phyloP scores from a whole-genome alignment of 2,329 filamentous ascomycete species.

The Lasiodiplodia citricola region DNA sequence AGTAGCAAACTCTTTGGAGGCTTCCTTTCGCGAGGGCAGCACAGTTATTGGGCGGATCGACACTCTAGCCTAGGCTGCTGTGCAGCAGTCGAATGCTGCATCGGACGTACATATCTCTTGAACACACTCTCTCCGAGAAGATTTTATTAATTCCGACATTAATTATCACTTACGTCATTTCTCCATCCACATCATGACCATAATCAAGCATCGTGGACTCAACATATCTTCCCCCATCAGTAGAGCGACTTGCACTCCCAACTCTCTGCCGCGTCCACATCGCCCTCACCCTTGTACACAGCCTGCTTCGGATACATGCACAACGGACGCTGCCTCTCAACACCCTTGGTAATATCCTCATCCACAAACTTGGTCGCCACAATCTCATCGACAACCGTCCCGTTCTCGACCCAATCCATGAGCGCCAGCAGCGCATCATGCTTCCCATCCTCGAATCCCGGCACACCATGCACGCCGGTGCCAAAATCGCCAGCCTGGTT shows the following conservation, averaged over 20 bases:
- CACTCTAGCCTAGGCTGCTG: too few relatives aligned
- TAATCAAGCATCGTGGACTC: not conserved
- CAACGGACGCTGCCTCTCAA: constrained; percentile 43
- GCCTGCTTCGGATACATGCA: constrained; percentile 42
- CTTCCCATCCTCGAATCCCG: constrained; percentile 38
- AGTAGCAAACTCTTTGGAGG: too few relatives aligned
- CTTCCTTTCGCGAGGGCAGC: too few relatives aligned
- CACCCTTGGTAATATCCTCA: constrained; percentile 36
- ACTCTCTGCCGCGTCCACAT: constrained; percentile 35
- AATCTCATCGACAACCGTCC: constrained; percentile 42
- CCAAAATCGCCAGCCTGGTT: constrained; percentile 38
- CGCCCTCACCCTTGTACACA: constrained; percentile 35
- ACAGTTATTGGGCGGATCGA: too few relatives aligned
- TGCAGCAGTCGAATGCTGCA: too few relatives aligned
- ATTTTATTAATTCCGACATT: not conserved
- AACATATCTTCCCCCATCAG: not conserved
- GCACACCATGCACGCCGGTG: constrained; percentile 34
- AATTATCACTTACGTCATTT: not conserved
- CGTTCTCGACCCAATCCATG: constrained; percentile 48
- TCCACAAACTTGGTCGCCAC: constrained; percentile 44
- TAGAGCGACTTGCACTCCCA: constrained; percentile 36
- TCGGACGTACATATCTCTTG: too few relatives aligned
- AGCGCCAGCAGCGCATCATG: constrained; percentile 44
- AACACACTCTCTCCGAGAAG: not conserved
- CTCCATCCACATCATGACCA: not conserved